phyloP scores from a whole-genome alignment of 352 stramenopile genomes.

The Elongisporangium anandrum region DNA sequence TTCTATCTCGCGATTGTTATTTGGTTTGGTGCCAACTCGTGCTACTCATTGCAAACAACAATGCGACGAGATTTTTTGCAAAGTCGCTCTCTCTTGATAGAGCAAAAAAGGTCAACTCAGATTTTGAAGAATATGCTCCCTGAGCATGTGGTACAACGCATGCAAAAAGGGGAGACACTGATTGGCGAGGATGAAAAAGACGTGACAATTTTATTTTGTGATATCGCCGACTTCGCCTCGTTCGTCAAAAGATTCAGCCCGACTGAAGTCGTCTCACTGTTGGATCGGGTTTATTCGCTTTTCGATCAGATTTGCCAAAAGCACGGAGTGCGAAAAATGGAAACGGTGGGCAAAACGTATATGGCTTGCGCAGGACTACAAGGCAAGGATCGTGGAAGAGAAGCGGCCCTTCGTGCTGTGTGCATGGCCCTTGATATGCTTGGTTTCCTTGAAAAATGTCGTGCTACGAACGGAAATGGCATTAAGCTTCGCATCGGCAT shows the following conservation, averaged over 20 bases:
- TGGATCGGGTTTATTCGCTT: conserved; percentile 90
- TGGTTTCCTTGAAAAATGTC: conserved; percentile 53
- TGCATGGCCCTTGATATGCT: conserved; percentile 83
- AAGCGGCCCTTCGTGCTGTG: conserved; percentile 68
- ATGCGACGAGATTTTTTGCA: conserved; percentile 84
- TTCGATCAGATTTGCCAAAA: conserved; percentile 91
- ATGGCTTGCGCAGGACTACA: conserved; percentile 86
- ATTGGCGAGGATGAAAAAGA: conserved; percentile 87
- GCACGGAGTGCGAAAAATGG: conserved; percentile 91
- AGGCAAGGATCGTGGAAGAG: conserved; percentile 70
- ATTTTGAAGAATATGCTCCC: conserved; percentile 87
- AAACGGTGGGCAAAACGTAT: conserved; percentile 92
- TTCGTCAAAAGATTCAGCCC: conserved; percentile 77
- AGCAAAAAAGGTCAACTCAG: conserved; percentile 74
- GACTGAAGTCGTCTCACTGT: conserved; percentile 74
- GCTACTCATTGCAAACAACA: conserved; percentile 80
- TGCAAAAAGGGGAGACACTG: conserved; percentile 77
- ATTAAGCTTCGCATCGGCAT: conserved; percentile 91
- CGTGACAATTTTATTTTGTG: conserved; percentile 85
- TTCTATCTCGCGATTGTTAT: conserved; percentile 80
- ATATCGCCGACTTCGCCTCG: conserved; percentile 78
- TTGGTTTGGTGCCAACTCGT: conserved; percentile 62
- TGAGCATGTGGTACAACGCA: conserved; percentile 77
- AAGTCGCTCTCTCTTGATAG: conserved; percentile 66
- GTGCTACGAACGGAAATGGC: conserved; percentile 69